Evolutionary conservation across 2,329 filamentous ascomycete genomes (phyloP), one percentile per base, ranked within the genome.

Genomic region (Aspergillus niger): DNA sequence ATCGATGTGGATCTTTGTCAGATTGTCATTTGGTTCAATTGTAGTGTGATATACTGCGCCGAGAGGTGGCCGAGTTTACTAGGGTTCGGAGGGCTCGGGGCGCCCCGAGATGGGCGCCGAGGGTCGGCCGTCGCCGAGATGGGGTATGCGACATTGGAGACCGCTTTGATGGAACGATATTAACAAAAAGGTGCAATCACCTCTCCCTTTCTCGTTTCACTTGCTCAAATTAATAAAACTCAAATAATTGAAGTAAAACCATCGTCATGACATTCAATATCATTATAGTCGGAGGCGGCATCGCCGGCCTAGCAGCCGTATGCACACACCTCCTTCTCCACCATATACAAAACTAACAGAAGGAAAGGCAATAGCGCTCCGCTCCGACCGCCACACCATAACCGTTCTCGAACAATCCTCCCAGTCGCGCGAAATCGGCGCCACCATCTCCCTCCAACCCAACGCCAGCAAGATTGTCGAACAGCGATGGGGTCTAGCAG

Each of bases 231-330:
- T 17, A 17, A 17, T 17, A 17, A 17, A 17, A 17, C 17, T 17
- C 17, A 17, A 1, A 4, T 30, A 30, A 30, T 30, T 1, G 0
- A 0, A 30, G 28, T 30, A 30, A 5, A 10, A 0, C 28, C 1
- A 11, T 24, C 24, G 59, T 55, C 11, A 59, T 61, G 20, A 49
- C 58, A 3, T 68, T 83, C 67, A 77, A 75, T 41, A 79, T 85
- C 30, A 72, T 85, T 32, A 80, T 85, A 52, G 81, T 85, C 5
- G 83, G 83, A 77, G 60, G 70, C 38, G 73, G 73, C 3, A 74
- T 76, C 44, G 73, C 70, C 15, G 73, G 73, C 5, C 64, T 76
- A 10, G 69, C 72, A 32, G 73, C 73, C 4, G 73, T 52, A 44
- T 15, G 28, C 17, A 3, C 17, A 11, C 11, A 10, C 41, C 3